phyloP scores from a whole-genome alignment of 1,139 yeast genomes.

The Blastobotrys buckinghamii region DNA sequence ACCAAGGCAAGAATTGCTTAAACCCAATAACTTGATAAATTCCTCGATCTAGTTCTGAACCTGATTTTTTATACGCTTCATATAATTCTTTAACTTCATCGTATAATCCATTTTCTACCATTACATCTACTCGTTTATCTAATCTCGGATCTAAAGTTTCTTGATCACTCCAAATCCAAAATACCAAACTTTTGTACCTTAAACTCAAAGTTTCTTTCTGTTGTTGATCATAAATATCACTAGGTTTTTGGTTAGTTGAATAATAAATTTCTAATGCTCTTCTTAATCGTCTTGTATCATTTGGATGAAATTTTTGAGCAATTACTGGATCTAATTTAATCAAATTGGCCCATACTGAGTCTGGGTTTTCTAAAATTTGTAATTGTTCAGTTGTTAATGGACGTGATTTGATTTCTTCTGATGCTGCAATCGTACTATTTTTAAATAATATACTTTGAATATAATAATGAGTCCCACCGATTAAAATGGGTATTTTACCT shows the following conservation, averaged over 20 bases:
- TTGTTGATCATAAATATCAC: constrained; percentile 65
- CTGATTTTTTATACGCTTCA: constrained; percentile 16
- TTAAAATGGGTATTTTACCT: constrained; percentile 77
- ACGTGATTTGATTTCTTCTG: constrained; percentile 14
- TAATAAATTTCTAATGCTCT: constrained; percentile 78
- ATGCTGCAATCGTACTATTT: constrained; percentile 46
- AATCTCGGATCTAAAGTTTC: constrained; percentile 54
- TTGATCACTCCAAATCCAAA: constrained; percentile 82
- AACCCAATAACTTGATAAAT: constrained; percentile 96
- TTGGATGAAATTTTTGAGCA: constrained; percentile 84
- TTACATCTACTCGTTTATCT: constrained; percentile 73
- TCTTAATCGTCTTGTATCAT: constrained; percentile 70
- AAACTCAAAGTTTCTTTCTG: constrained; percentile 33
- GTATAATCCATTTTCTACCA: constrained; percentile 57
- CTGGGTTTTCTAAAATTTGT: constrained; percentile 43
- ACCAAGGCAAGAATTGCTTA: constrained; percentile 85
- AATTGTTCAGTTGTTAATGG: constrained; percentile 34
- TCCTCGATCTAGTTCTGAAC: constrained; percentile 51
- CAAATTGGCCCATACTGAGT: constrained; percentile 44
- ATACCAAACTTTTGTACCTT: constrained; percentile 60
- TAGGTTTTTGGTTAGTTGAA: constrained; percentile 60
- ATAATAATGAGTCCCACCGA: constrained; percentile 96
- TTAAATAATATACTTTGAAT: constrained; percentile 69
- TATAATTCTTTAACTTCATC: constrained; percentile 60
- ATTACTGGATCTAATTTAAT: constrained; percentile 59